Evolutionary conservation across 2,329 filamentous ascomycete species (phyloP).

Genomic region (Arthrinium puccinioides): DNA sequence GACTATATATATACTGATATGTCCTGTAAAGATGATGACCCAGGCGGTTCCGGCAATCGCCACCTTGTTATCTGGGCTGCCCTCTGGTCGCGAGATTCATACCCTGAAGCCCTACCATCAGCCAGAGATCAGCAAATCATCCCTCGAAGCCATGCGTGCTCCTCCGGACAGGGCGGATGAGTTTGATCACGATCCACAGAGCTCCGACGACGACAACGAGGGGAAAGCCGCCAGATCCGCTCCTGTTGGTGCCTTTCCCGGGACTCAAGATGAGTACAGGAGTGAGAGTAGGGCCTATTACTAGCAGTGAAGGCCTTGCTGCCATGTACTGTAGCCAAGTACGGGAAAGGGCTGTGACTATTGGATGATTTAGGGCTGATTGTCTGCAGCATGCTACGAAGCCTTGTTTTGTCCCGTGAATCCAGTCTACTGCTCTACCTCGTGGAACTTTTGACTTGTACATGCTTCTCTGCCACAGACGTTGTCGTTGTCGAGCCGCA

Average conservation of each 20-base stretch:
- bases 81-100: constrained; percentile 83
- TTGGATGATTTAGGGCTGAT: too few species aligned
- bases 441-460: too few species aligned
- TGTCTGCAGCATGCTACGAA: too few species aligned
- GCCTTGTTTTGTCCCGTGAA: too few species aligned
- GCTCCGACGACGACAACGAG: constrained; percentile 42
- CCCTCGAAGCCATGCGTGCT: constrained; percentile 55
- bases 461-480: too few species aligned
- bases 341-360: too few species aligned
- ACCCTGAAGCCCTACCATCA: constrained; percentile 60
- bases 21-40: constrained; percentile 59
- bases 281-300: constrained; percentile 22
- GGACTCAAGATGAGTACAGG: constrained; percentile 18
- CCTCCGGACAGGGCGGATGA: constrained; percentile 40
- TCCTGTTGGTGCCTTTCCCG: constrained; percentile 20
- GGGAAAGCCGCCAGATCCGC: constrained; percentile 13
- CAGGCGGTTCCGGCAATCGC: constrained; percentile 67
- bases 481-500: too few species aligned
- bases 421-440: too few species aligned
- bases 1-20: neutral
- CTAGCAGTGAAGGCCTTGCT: constrained; percentile 8
- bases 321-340: too few species aligned
- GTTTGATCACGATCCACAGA: constrained; percentile 27
- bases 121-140: constrained; percentile 56
- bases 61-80: constrained; percentile 69